phyloP scores from a whole-genome alignment of 441 rosid genomes.

The Gossypium gossypioides region DNA sequence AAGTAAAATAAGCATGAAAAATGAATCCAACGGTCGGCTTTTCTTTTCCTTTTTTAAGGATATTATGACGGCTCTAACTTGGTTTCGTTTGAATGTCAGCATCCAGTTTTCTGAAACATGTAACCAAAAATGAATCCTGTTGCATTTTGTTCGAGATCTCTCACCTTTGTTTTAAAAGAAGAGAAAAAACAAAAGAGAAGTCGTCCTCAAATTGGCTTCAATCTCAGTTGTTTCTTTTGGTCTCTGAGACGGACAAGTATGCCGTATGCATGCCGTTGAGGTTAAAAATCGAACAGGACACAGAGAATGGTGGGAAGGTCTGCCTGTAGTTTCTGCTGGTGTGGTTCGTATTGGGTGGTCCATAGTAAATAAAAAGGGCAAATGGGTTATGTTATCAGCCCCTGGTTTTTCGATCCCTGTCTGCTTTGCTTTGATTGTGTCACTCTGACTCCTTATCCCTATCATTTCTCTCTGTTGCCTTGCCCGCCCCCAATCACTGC shows the following conservation, averaged over 20 bases:
- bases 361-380: not conserved
- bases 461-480: not conserved
- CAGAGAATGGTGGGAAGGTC: not conserved
- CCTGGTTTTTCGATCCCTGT: constrained; percentile 3
- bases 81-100: not conserved
- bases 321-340: constrained; percentile 9
- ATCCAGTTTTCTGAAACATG: not conserved
- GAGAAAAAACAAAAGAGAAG: not conserved
- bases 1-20: not conserved
- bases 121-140: not conserved
- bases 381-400: constrained; percentile 10
- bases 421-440: not conserved
- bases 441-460: not conserved
- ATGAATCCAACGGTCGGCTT: not conserved
- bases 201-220: not conserved
- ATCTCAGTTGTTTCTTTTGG: not conserved
- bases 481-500: not conserved
- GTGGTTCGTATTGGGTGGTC: constrained; percentile 2
- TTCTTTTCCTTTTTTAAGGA: not conserved
- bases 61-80: not conserved
- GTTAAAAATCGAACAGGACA: not conserved
- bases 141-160: not conserved
- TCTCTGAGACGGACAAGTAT: not conserved
- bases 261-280: not conserved
- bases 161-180: too few species aligned